Conservation (phyloP, 306 rosid genomes). For the Castanea crenata region DNA sequence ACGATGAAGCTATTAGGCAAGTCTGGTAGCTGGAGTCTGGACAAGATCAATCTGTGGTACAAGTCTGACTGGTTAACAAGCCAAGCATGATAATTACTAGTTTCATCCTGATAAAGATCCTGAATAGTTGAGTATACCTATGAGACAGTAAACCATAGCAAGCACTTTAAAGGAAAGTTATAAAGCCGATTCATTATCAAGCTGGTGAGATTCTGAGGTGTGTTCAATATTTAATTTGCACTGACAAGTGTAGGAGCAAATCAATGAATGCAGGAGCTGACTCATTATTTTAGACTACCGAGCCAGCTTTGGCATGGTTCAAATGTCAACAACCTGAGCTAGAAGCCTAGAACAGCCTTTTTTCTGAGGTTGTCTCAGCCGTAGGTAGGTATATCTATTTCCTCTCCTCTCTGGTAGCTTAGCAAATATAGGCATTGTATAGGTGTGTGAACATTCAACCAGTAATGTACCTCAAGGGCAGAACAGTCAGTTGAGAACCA, state of each 20-base stretch:
- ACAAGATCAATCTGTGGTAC: neutral
- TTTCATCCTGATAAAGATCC: neutral
- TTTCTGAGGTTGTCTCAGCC: neutral
- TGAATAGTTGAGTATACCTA: neutral
- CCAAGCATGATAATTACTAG: neutral
- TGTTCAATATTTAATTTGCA: neutral
- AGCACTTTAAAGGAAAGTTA: neutral
- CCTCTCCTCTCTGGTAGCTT: neutral
- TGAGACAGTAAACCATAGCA: neutral
- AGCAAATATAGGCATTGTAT: neutral
- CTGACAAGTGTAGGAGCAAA: neutral
- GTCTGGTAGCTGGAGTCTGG: neutral
- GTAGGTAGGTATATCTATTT: neutral
- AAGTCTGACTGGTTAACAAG: neutral
- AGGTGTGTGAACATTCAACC: neutral
- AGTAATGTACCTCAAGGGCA: neutral
- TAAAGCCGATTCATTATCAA: neutral
- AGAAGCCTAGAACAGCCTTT: neutral
- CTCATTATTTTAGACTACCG: neutral
- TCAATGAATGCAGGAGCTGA: neutral
- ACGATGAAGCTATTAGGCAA: neutral
- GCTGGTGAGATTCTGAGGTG: neutral
- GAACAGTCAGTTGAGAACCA: too few relatives aligned
- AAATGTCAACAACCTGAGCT: neutral
- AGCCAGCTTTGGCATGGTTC: neutral